phyloP scores from a whole-genome alignment of 441 rosid species.

The Adansonia grandidieri region DNA sequence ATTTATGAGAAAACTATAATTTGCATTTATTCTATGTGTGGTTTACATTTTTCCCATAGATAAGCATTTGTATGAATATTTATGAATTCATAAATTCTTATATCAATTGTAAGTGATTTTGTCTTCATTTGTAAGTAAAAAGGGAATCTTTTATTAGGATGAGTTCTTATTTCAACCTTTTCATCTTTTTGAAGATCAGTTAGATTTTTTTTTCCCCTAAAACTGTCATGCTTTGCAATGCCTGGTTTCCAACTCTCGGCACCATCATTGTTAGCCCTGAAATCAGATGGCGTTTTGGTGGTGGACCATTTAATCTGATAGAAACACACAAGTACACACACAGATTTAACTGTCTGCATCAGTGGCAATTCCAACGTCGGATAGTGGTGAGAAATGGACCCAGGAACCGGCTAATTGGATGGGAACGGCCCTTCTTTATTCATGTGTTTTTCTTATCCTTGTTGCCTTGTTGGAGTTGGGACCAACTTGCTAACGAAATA shows the following conservation, averaged over 20 bases:
- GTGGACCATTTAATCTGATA: conserved; percentile 30
- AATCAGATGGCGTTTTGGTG: background rate
- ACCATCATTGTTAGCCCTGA: conserved; percentile 24
- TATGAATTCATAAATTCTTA: conserved; percentile 38
- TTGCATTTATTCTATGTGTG: conserved; percentile 25
- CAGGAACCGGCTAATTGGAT: conserved; percentile 28
- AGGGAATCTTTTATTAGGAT: too few species aligned
- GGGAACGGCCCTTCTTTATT: conserved; percentile 6
- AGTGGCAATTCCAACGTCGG: conserved; percentile 21
- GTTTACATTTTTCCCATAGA: conserved; percentile 18
- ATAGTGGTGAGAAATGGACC: conserved; percentile 37
- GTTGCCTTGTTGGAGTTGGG: conserved; percentile 24
- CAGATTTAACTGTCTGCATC: conserved; percentile 10
- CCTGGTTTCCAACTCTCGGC: background rate
- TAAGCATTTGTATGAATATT: conserved; percentile 36
- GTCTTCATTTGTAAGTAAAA: conserved; percentile 2
- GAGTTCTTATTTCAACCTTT: background rate
- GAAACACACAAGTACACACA: background rate
- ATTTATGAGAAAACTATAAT: conserved; percentile 35
- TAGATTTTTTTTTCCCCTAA: background rate
- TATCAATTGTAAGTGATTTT: conserved; percentile 34
- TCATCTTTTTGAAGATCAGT: background rate
- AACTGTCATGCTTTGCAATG: conserved; percentile 1
- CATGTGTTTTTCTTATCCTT: conserved; percentile 1
- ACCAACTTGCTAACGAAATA: conserved; percentile 24